phyloP scores from a whole-genome alignment of 305 asterid genomes.

The Fraxinus greggii region DNA sequence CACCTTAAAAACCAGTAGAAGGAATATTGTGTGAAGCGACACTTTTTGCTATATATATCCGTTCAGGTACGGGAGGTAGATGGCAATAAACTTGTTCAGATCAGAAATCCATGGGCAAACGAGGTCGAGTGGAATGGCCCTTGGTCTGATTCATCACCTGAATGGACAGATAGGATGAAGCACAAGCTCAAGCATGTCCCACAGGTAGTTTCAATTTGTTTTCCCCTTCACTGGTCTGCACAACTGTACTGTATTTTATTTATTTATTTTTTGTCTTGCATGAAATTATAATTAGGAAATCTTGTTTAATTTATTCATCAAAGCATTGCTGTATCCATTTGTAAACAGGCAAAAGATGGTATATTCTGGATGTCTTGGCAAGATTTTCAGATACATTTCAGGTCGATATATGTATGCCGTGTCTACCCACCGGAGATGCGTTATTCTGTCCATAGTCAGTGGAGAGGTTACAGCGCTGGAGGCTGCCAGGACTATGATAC shows the following conservation, averaged over 20 bases:
- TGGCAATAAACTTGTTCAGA: slow-evolving; percentile 89
- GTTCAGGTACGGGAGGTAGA: slow-evolving; percentile 78
- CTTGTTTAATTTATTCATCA: not conserved
- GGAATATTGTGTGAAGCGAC: slow-evolving; percentile 8
- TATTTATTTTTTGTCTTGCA: not conserved
- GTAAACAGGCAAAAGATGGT: slow-evolving; percentile 84
- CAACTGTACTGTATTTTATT: not conserved
- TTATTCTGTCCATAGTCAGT: slow-evolving; percentile 87
- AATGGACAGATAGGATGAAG: slow-evolving; percentile 99
- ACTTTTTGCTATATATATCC: slow-evolving; percentile 1
- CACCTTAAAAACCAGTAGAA: slow-evolving; percentile 10
- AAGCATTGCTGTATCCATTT: slow-evolving; percentile 8
- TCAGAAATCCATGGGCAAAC: slow-evolving; percentile 96
- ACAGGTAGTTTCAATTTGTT: slow-evolving; percentile 45
- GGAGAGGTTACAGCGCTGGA: slow-evolving; percentile 98
- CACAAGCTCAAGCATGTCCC: slow-evolving; percentile 97
- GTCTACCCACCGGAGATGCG: slow-evolving; percentile 99
- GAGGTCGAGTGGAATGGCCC: slow-evolving; percentile 99
- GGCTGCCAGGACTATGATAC: slow-evolving; percentile 99
- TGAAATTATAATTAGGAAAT: not conserved
- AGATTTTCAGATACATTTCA: slow-evolving; percentile 96
- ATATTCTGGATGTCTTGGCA: slow-evolving; percentile 99
- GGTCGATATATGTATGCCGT: slow-evolving; percentile 96
- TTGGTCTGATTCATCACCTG: slow-evolving; percentile 96
- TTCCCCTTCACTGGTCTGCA: slow-evolving; percentile 2